phyloP scores from a whole-genome alignment of 2,329 filamentous ascomycete genomes.

The Colletotrichum acutatum region DNA sequence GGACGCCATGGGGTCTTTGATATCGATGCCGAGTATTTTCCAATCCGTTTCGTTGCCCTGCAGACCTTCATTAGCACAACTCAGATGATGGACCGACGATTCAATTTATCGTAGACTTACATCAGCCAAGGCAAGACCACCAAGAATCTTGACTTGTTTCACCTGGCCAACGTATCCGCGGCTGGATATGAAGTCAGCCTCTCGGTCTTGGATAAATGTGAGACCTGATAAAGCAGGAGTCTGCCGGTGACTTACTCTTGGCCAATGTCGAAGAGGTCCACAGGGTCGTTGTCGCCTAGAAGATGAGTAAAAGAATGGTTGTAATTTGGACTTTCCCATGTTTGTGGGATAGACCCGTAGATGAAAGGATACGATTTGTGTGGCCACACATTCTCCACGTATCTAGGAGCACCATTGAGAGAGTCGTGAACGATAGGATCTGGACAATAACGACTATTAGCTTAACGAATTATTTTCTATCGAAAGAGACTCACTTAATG shows the following conservation, averaged over 20 bases:
- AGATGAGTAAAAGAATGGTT: slow-evolving; percentile 50
- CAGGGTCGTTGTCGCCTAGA: slow-evolving; percentile 54
- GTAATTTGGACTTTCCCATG: slow-evolving; percentile 55
- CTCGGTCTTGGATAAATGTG: background rate
- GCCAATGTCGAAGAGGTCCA: slow-evolving; percentile 53
- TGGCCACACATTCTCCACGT: slow-evolving; percentile 55
- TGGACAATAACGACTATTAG: slow-evolving; percentile 6
- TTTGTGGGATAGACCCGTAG: slow-evolving; percentile 57
- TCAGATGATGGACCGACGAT: rapidly evolving
- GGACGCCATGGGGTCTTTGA: slow-evolving; percentile 50
- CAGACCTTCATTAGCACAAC: background rate
- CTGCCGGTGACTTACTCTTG: slow-evolving; percentile 41
- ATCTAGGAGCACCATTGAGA: slow-evolving; percentile 48
- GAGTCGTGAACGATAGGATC: slow-evolving; percentile 56
- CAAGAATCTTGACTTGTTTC: slow-evolving; percentile 55
- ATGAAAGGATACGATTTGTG: slow-evolving; percentile 56
- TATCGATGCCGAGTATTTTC: slow-evolving; percentile 53
- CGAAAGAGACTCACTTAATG: slow-evolving; percentile 44
- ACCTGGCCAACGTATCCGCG: slow-evolving; percentile 50
- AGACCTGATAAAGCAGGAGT: background rate
- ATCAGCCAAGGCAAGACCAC: slow-evolving; percentile 52
- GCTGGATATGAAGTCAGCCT: slow-evolving; percentile 15
- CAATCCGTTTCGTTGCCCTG: slow-evolving; percentile 50
- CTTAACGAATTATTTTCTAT: rapidly evolving
- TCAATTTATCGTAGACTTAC: slow-evolving; percentile 37